A percentile compares a stretch with the other conserved stretches of the same genome.
These are phyloP conservation scores for Pseudogymnoascus pannorum DNA, from an alignment of 2,329 filamentous ascomycete species.

Conservation along the genomic window DNA sequence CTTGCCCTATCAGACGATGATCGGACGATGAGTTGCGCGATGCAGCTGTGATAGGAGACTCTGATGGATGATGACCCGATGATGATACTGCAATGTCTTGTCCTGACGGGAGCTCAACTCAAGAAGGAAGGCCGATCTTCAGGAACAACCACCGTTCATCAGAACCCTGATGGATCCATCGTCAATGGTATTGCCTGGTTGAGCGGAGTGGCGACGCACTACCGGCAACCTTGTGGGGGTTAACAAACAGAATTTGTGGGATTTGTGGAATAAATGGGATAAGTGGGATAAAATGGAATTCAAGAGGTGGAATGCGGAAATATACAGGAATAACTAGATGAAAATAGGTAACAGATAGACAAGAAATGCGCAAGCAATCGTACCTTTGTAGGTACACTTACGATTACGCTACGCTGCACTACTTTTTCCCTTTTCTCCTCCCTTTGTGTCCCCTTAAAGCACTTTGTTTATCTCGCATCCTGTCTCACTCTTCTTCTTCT, in stretches of 20 bases:
- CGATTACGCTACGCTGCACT: not conserved
- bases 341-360: not conserved
- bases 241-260: not conserved
- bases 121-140: slow-evolving; percentile 1
- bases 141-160: not conserved
- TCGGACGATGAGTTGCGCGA: slow-evolving; percentile 1
- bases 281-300: not conserved
- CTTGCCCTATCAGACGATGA: slow-evolving; percentile 1
- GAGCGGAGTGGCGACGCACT: not conserved
- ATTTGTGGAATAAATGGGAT: not conserved
- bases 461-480: not conserved
- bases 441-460: slow-evolving; percentile 4
- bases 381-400: not conserved
- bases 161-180: not conserved
- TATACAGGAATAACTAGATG: not conserved
- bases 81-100: not conserved
- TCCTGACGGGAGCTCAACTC: not conserved
- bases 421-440: not conserved
- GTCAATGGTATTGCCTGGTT: not conserved
- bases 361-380: not conserved
- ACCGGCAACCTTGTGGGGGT: slow-evolving; percentile 1
- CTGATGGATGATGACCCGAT: not conserved
- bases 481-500: not conserved
- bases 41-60: not conserved
- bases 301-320: not conserved